Evolutionary conservation across 345 rosid species (phyloP), one percentile per base, ranked within the genome.

Genomic region (Kernera saxatilis): DNA sequence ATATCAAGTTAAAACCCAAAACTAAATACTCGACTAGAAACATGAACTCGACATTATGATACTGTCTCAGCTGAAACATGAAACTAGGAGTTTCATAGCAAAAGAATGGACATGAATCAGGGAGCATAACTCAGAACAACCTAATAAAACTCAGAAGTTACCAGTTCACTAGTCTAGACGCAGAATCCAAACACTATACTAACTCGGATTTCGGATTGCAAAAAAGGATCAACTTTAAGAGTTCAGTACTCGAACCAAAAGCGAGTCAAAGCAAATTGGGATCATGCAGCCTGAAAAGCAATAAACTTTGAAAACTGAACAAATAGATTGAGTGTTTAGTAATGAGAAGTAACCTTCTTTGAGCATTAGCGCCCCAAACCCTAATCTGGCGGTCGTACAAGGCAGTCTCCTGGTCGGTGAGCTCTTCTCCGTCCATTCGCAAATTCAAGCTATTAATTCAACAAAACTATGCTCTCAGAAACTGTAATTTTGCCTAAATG

Each of bases 341-440:
- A 27, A 36, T 37, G 36, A 3, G 41, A 56, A 41, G 21, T 63
- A 62, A 90, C 97, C 97, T 86, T 77, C 93, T 69, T 67, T 93
- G 98, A 74, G 97, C 97, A 81, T 93, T 91, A 50, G 90, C 93
- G 1, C 98, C 98, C 98, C 96, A 93, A 83, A 93, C 98, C 93
- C 97, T 87, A 83, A 93, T 90, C 73, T 88, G 97, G 51, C 98
- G 97, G 72, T 90, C 97, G 69, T 93, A 93, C 53, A 93, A 67
- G 12, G 95, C 98, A 49, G 97, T 93, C 70, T 93, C 98, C 82
- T 93, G 97, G 86, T 90, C 96, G 5, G 98, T 93, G 64, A 93
- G 78, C 84, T 90, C 87, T 67, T 93, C 97, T 11, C 95, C 97
- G 39, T 87, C 84, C 98, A 90, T 90, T 29, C 35, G 54, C 70